Evolutionary conservation across 2,329 filamentous ascomycete species (phyloP), one percentile per base, ranked within the genome.

Genomic region (Colletotrichum magnum): DNA sequence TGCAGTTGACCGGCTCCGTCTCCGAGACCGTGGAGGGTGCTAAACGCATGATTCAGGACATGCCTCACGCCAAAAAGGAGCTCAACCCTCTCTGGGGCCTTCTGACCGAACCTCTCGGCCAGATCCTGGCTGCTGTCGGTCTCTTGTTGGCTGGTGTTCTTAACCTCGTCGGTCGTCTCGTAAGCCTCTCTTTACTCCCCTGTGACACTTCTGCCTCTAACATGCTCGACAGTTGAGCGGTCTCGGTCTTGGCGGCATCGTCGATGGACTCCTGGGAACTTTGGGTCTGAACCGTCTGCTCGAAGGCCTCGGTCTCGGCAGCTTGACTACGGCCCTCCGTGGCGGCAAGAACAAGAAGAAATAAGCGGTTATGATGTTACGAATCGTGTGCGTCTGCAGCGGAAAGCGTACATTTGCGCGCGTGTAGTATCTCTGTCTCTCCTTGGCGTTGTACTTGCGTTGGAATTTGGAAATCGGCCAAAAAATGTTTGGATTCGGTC

Each of bases 11-110:
- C 0, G 91, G 91, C 21, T 91, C 89, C 28, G 93, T 98, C 24
- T 91, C 93, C 54, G 90, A 91, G 75, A 94, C 92, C 26, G 95
- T 98, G 74, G 94, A 98, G 77, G 91, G 92, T 72, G 93, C 93
- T 28, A 96, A 95, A 89, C 93, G 92, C 84, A 93, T 93, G 85
- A 93, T 97, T 70, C 90, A 93, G 76, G 93, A 93, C 77, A 96
- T 97, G 93, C 94, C 95, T 6, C 93, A 97, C 74, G 95, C 94
- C 51, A 97, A 97, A 91, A 95, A 97, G 87, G 91, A 95, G 85
- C 87, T 97, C 70, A 97, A 95, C 83, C 94, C 95, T 12, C 89
- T 98, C 36, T 97, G 94, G 94, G 90, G 85, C 36, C 85, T 97
- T 57, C 84, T 96, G 15, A 90, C 90, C 43, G 94, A 97, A 85